Evolutionary conservation across 148 eudicot genomes (phyloP).

Genomic region (Rhododendron ferrugineum): DNA sequence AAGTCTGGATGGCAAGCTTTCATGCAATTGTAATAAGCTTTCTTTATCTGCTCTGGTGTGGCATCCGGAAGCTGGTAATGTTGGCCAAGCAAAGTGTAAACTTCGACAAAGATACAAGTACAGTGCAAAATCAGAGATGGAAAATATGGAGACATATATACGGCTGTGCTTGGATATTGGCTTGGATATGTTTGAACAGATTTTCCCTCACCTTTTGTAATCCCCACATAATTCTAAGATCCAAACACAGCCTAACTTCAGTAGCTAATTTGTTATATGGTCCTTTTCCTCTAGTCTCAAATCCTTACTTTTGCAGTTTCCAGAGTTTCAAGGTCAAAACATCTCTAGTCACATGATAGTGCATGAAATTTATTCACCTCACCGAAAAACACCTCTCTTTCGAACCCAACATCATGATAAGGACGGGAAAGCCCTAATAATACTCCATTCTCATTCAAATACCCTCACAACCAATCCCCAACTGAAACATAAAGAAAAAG

Average conservation of each 20-base stretch:
- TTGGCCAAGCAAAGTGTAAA: background rate
- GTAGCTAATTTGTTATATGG: background rate
- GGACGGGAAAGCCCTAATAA: background rate
- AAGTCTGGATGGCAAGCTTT: conserved; percentile 97
- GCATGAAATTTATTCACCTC: background rate
- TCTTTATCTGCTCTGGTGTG: conserved; percentile 81
- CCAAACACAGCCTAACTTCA: background rate
- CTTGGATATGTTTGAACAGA: background rate
- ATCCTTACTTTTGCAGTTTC: background rate
- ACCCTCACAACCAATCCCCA: background rate
- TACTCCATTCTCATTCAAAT: background rate
- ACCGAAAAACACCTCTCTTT: background rate
- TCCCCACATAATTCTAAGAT: background rate
- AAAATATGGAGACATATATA: background rate
- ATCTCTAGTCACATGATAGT: background rate
- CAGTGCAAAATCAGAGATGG: background rate
- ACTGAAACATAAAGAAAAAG: background rate
- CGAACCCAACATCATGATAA: background rate
- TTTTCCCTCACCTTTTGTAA: background rate
- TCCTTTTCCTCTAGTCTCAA: background rate
- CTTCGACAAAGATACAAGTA: background rate
- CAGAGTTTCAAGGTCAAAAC: background rate
- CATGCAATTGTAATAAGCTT: conserved; percentile 97
- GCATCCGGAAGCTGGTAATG: conserved; percentile 79
- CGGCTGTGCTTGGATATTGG: background rate